Conservation (phyloP, 805 yeast genomes). For the Isabelozyma rhagii region DNA sequence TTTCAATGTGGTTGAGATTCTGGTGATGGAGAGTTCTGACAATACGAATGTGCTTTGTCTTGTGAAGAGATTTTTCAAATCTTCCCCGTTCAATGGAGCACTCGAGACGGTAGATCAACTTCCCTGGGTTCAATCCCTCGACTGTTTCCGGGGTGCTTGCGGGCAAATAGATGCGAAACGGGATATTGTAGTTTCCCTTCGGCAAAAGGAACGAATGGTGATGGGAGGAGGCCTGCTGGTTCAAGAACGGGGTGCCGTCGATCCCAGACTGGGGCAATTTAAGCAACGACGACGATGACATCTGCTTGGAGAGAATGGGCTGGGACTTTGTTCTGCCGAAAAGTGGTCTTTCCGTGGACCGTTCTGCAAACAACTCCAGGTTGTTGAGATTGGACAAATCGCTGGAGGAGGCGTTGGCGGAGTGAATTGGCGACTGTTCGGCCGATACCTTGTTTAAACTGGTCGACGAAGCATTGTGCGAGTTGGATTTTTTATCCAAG, state of each 20-base stretch:
- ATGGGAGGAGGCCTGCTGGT: conserved; percentile 14
- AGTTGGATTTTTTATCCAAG: conserved; percentile 3
- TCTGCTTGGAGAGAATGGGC: conserved; percentile 13
- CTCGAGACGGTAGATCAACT: conserved; percentile 40
- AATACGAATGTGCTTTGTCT: conserved; percentile 40
- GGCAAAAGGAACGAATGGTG: conserved; percentile 42
- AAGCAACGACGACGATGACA: conserved; percentile 11
- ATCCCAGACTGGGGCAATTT: conserved; percentile 32
- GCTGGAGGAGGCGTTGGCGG: not conserved
- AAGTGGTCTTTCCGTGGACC: conserved; percentile 17
- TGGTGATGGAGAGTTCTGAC: conserved; percentile 42
- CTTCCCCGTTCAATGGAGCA: conserved; percentile 42
- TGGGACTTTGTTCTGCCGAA: conserved; percentile 29
- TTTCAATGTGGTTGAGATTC: conserved; percentile 37
- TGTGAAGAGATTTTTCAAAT: conserved; percentile 35
- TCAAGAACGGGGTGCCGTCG: conserved; percentile 45
- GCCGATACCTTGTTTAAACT: not conserved
- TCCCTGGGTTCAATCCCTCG: conserved; percentile 45
- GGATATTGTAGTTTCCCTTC: conserved; percentile 51
- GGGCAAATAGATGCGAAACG: conserved; percentile 44
- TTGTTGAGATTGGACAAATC: not conserved
- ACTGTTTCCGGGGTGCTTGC: conserved; percentile 48
- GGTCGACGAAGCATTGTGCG: conserved; percentile 6
- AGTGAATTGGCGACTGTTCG: not conserved
- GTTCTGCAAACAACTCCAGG: not conserved